These are phyloP conservation scores for Blastobotrys persicus DNA, from an alignment of 1,139 yeast species.

Conservation along the genomic window DNA sequence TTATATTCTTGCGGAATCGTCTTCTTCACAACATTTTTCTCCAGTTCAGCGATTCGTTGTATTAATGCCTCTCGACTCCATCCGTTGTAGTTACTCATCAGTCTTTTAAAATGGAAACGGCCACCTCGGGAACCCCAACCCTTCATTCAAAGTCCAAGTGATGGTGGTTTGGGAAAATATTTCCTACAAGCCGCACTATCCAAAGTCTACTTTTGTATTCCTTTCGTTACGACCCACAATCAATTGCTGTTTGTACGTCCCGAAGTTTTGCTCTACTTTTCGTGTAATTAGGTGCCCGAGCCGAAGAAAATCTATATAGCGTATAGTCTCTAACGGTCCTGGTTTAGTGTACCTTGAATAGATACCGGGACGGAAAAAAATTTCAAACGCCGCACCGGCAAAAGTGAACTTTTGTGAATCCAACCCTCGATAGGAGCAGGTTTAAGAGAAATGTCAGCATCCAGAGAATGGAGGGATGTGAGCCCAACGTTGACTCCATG, in stretches of 20 bases:
- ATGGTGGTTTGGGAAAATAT: not conserved
- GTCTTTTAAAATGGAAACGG: too few relatives aligned
- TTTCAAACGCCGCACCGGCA: too few relatives aligned
- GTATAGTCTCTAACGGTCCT: too few relatives aligned
- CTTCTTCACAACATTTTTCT: slow-evolving; percentile 31
- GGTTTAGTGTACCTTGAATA: not conserved
- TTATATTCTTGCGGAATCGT: not conserved
- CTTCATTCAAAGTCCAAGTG: not conserved
- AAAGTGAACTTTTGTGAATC: too few relatives aligned
- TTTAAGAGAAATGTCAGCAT: slow-evolving; percentile 18
- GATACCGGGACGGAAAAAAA: not conserved
- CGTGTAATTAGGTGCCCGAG: too few relatives aligned
- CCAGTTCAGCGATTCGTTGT: slow-evolving; percentile 49
- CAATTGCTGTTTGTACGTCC: too few relatives aligned
- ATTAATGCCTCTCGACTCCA: slow-evolving; percentile 58
- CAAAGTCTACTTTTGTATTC: not conserved
- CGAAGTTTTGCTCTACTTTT: too few relatives aligned
- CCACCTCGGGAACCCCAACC: too few relatives aligned
- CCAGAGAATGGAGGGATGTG: slow-evolving; percentile 32
- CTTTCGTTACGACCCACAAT: too few relatives aligned
- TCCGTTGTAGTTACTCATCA: slow-evolving; percentile 38
- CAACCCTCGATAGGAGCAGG: not conserved
- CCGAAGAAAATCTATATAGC: too few relatives aligned
- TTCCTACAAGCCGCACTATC: not conserved
- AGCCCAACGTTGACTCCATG: slow-evolving; percentile 32